A percentile compares a stretch with the other conserved stretches of the same genome.
These are phyloP conservation scores for Colletotrichum sojae DNA, from an alignment of 2,329 filamentous ascomycete genomes.

Conservation along the genomic window DNA sequence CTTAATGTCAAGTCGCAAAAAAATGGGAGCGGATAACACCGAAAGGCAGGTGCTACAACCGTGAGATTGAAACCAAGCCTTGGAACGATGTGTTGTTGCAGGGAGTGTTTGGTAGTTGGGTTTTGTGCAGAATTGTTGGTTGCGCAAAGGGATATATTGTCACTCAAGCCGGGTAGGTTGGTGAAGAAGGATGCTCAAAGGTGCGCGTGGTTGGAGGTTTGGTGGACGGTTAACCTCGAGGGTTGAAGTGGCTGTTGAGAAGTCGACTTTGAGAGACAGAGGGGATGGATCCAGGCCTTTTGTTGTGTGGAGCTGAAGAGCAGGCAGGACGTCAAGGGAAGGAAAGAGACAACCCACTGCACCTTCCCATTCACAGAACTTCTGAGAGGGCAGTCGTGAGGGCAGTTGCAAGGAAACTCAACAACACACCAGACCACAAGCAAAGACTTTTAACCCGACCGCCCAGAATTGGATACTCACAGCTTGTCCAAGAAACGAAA, in stretches of 20 bases:
- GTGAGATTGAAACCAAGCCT: background rate
- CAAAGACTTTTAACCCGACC: background rate
- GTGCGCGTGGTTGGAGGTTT: background rate
- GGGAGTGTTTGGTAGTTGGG: background rate
- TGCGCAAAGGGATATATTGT: background rate
- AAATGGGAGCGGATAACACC: background rate
- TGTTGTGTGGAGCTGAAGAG: background rate
- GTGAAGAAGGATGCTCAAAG: background rate
- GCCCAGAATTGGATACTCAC: conserved; percentile 12
- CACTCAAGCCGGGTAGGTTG: background rate
- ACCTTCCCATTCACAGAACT: background rate
- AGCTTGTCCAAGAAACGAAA: conserved; percentile 34
- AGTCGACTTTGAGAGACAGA: conserved; percentile 5
- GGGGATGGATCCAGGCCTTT: background rate
- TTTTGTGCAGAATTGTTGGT: background rate
- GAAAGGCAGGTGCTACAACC: background rate
- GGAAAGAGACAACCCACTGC: conserved; percentile 5
- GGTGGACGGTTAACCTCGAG: background rate
- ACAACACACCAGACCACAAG: background rate
- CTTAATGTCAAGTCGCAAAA: background rate
- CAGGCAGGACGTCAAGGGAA: background rate
- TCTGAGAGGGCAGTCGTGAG: background rate
- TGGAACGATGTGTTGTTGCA: background rate
- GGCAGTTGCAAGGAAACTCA: background rate
- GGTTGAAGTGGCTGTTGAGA: background rate